A percentile compares a stretch with the other conserved stretches of the same genome.
Conservation (phyloP, 495 filamentous ascomycete species). For the Evansstolkia leycettana region DNA sequence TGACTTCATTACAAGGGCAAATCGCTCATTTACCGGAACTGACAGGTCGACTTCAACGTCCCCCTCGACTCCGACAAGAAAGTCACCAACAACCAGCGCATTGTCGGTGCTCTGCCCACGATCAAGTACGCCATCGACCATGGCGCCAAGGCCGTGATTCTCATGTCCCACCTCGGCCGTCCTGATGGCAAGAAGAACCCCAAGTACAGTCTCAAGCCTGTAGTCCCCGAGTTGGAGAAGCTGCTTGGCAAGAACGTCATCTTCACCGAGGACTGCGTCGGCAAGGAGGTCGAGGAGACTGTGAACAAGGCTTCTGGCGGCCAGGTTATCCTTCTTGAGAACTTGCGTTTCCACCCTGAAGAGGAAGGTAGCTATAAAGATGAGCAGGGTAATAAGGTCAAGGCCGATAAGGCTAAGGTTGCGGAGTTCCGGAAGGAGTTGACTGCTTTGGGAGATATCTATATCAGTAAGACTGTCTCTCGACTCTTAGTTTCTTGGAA, state of each 20-base stretch:
- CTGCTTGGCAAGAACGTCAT: conserved; percentile 68
- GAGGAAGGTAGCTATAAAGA: conserved; percentile 95
- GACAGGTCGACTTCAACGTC: conserved; percentile 98
- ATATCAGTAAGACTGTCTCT: conserved; percentile 63
- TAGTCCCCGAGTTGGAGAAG: conserved; percentile 85
- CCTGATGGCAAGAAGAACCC: conserved; percentile 79
- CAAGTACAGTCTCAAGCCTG: conserved; percentile 91
- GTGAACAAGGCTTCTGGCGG: conserved; percentile 77
- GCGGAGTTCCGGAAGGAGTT: conserved; percentile 89
- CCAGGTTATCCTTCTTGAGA: conserved; percentile 85
- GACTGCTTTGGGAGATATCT: conserved; percentile 90
- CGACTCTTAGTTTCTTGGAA: not conserved
- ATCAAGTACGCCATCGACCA: conserved; percentile 96
- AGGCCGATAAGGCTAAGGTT: conserved; percentile 87
- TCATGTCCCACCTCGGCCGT: conserved; percentile 98
- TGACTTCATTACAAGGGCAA: no score
- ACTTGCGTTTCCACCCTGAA: conserved; percentile 93
- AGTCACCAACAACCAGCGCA: conserved; percentile 97
- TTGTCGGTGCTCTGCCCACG: conserved; percentile 91
- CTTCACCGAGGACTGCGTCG: conserved; percentile 87
- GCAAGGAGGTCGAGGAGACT: conserved; percentile 73
- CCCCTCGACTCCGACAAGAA: conserved; percentile 83
- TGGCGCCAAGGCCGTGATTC: conserved; percentile 85
- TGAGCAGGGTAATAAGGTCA: conserved; percentile 88
- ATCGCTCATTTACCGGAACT: not conserved